phyloP scores from a whole-genome alignment of 2,329 filamentous ascomycete genomes.

The Phialemonium atrogriseum region DNA sequence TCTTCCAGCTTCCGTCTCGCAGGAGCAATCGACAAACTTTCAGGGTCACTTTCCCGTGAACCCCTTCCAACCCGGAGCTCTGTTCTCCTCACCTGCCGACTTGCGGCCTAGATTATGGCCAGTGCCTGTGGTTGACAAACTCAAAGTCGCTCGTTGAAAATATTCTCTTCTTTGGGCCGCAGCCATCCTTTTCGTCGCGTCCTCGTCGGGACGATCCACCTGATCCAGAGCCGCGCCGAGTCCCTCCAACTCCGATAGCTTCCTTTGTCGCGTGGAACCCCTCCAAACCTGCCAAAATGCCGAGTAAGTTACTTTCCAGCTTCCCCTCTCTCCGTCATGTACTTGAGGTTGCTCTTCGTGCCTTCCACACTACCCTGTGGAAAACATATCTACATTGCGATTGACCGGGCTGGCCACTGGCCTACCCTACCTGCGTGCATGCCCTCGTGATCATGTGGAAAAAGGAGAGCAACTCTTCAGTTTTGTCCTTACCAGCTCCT shows the following conservation, averaged over 20 bases:
- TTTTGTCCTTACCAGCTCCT: too few relatives aligned
- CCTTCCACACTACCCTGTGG: neutral
- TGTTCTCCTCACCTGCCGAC: slow-evolving; percentile 7
- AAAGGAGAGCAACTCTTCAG: too few relatives aligned
- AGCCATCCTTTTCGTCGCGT: neutral
- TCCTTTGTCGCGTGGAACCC: slow-evolving; percentile 11
- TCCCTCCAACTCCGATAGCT: slow-evolving; percentile 8
- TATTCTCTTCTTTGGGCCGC: slow-evolving; percentile 6
- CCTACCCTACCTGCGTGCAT: too few relatives aligned
- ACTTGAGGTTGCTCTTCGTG: neutral
- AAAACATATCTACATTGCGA: neutral
- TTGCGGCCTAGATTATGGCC: slow-evolving; percentile 16
- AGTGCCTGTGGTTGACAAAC: slow-evolving; percentile 18
- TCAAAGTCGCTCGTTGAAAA: slow-evolving; percentile 17
- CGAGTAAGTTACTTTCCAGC: slow-evolving; percentile 12
- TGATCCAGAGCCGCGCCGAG: slow-evolving; percentile 3
- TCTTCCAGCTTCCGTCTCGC: too few relatives aligned
- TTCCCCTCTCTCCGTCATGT: slow-evolving; percentile 1
- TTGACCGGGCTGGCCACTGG: too few relatives aligned
- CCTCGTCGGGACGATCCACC: slow-evolving; percentile 2
- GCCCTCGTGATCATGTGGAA: too few relatives aligned
- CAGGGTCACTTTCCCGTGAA: slow-evolving; percentile 3
- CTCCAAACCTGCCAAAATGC: slow-evolving; percentile 12
- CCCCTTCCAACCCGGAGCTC: slow-evolving; percentile 5
- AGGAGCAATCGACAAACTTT: slow-evolving; percentile 4